Evolutionary conservation across 2,329 filamentous ascomycete species (phyloP).

Genomic region (Orbilia quercus): DNA sequence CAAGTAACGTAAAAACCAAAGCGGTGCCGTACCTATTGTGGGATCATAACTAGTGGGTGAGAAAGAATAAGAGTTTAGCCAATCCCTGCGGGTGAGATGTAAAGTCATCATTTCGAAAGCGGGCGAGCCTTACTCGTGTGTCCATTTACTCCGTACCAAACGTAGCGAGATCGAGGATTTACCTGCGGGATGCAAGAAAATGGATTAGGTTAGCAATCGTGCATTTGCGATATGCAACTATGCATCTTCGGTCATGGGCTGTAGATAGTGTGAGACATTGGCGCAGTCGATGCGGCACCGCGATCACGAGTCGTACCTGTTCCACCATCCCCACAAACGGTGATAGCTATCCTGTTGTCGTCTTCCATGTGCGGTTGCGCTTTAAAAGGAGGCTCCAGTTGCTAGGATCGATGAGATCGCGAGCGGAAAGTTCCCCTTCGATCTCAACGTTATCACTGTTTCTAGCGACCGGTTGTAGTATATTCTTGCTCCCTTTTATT

Average conservation of each 20-base stretch:
- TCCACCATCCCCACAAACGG: conserved; percentile 86
- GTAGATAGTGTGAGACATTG: conserved; percentile 43
- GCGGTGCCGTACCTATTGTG: conserved; percentile 41
- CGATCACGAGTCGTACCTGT: conserved; percentile 63
- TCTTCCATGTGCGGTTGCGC: conserved; percentile 50
- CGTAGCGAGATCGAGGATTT: conserved; percentile 87
- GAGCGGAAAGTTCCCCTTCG: conserved; percentile 11
- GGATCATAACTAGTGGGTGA: conserved; percentile 32
- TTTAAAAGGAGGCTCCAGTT: conserved; percentile 13
- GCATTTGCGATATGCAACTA: conserved; percentile 10
- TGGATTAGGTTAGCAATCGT: conserved; percentile 20
- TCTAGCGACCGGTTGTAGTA: conserved; percentile 30
- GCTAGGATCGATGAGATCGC: conserved; percentile 10
- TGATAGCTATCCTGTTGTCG: conserved; percentile 70
- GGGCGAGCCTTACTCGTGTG: conserved; percentile 81
- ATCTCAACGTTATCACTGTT: conserved; percentile 34
- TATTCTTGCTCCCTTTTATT: conserved; percentile 15
- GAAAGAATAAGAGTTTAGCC: background rate
- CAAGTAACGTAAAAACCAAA: background rate
- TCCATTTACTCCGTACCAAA: conserved; percentile 84
- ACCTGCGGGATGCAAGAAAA: conserved; percentile 64
- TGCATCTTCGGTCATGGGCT: conserved; percentile 21
- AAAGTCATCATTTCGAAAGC: conserved; percentile 63
- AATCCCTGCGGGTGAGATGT: background rate
- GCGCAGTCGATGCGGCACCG: conserved; percentile 23